Evolutionary conservation across 352 stramenopile species (phyloP).

Genomic region (Blastocystis sp.): DNA sequence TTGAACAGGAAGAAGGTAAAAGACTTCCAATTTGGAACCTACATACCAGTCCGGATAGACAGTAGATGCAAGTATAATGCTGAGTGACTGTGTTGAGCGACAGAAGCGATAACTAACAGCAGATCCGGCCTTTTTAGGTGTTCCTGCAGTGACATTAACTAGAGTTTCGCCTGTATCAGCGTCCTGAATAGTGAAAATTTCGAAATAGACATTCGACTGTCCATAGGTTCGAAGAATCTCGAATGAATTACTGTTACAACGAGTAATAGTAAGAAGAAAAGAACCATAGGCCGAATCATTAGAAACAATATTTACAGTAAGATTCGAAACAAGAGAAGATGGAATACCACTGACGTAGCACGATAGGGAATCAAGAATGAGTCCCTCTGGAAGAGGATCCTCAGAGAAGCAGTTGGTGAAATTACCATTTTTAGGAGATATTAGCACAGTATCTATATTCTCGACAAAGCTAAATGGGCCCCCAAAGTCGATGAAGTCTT

Average conservation of each 20-base stretch:
- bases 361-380: background rate
- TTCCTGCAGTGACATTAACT: background rate
- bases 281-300: background rate
- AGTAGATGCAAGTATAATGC: background rate
- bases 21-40: slow-evolving; percentile 17
- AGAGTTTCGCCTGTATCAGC: background rate
- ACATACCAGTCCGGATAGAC: slow-evolving; percentile 16
- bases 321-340: background rate
- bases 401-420: background rate
- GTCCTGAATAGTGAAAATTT: slow-evolving; percentile 5
- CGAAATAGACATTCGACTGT: background rate
- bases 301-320: background rate
- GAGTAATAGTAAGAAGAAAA: background rate
- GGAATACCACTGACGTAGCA: background rate
- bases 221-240: slow-evolving; percentile 29
- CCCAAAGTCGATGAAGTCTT: background rate
- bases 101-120: slow-evolving; percentile 34
- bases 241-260: background rate
- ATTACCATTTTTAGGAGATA: background rate
- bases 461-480: background rate
- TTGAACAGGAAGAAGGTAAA: background rate
- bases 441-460: background rate
- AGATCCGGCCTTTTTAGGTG: slow-evolving; percentile 27
- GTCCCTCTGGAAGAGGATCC: background rate
- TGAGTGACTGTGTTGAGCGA: background rate